These are phyloP conservation scores for Penicillium angulare DNA, from an alignment of 495 filamentous ascomycete species.

Conservation along the genomic window DNA sequence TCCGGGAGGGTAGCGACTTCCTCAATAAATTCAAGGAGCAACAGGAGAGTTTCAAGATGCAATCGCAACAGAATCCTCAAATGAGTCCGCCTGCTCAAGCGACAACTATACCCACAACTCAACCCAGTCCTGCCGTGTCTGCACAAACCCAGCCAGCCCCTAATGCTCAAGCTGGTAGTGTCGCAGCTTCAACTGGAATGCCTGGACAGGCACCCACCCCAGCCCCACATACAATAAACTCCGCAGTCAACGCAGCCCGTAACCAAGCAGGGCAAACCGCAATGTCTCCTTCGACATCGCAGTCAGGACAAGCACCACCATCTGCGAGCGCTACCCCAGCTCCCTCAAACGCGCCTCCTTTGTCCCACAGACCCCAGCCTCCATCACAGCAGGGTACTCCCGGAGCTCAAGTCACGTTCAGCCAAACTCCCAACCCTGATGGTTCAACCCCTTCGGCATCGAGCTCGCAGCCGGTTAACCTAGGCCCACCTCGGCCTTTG, in stretches of 20 bases:
- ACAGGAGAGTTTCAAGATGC: conserved; percentile 45
- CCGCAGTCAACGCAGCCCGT: conserved; percentile 52
- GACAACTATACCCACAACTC: conserved; percentile 5
- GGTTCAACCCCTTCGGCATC: conserved; percentile 42
- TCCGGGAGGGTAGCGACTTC: conserved; percentile 46
- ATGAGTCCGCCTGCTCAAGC: conserved; percentile 26
- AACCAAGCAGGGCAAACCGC: conserved; percentile 41
- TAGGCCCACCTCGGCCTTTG: conserved; percentile 56
- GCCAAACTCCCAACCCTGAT: conserved; percentile 32
- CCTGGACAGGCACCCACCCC: conserved; percentile 41
- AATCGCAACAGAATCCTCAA: conserved; percentile 39
- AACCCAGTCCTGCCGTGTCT: conserved; percentile 17
- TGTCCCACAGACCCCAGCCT: conserved; percentile 43
- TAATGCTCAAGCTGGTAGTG: conserved; percentile 22
- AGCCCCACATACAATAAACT: conserved; percentile 53
- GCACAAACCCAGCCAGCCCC: conserved; percentile 18
- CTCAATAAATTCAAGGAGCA: conserved; percentile 49
- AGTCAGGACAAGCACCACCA: conserved; percentile 36
- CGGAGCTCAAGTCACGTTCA: conserved; percentile 40
- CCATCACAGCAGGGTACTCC: conserved; percentile 36
- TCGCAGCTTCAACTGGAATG: conserved; percentile 24
- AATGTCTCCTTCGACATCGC: conserved; percentile 40
- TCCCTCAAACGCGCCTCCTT: conserved; percentile 44
- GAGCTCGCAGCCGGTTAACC: conserved; percentile 41
- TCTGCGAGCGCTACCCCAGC: conserved; percentile 42